These are phyloP conservation scores for Clarireedia paspali DNA, from an alignment of 2,329 filamentous ascomycete genomes.

Conservation along the genomic window DNA sequence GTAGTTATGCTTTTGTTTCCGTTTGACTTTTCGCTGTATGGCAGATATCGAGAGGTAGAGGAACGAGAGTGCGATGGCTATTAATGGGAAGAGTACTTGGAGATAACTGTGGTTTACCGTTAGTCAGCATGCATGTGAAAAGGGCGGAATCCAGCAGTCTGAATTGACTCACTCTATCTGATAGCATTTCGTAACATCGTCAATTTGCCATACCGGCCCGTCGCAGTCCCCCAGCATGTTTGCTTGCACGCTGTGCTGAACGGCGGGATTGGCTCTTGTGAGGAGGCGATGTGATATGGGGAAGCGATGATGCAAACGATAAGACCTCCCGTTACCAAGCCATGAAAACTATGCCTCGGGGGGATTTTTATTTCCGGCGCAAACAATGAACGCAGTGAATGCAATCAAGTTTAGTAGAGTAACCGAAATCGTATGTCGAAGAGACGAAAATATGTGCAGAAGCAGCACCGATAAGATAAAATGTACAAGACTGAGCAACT, in stretches of 20 bases:
- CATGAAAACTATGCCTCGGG: too few relatives aligned
- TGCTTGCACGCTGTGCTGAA: background rate
- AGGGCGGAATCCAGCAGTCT: background rate
- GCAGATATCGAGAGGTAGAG: constrained; percentile 54
- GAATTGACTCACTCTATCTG: constrained; percentile 56
- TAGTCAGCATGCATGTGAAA: background rate
- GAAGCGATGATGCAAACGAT: background rate
- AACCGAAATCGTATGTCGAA: background rate
- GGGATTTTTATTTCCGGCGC: background rate
- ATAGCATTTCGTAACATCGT: constrained; percentile 58
- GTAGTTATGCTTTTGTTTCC: constrained; percentile 50
- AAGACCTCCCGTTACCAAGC: background rate
- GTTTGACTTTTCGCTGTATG: constrained; percentile 43
- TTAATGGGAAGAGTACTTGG: constrained; percentile 70
- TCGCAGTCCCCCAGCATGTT: constrained; percentile 25
- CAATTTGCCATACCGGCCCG: constrained; percentile 45
- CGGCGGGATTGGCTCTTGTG: background rate
- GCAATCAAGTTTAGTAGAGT: background rate
- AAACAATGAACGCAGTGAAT: background rate
- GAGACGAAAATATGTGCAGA: background rate
- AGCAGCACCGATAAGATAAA: background rate
- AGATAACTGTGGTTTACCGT: constrained; percentile 54
- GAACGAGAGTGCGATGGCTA: constrained; percentile 63
- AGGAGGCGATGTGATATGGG: background rate
- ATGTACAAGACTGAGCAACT: background rate